Percentiles rank a stretch among this genome's conserved stretches.
These are phyloP conservation scores for Eutrema yunnanense DNA, from an alignment of 345 rosid species.

Conservation along the genomic window DNA sequence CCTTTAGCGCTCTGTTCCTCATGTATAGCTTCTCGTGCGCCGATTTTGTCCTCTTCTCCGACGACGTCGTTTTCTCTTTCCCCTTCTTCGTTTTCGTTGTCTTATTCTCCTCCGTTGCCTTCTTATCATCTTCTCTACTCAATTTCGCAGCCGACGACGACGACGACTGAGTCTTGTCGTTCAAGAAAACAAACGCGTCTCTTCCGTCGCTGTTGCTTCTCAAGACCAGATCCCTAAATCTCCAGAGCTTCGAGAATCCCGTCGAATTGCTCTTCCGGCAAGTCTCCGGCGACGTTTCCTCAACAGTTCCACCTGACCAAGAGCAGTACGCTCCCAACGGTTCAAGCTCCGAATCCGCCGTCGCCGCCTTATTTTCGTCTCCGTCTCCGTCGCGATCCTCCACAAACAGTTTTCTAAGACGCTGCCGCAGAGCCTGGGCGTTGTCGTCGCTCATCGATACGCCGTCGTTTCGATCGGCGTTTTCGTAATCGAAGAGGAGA, in stretches of 20 bases:
- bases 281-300: constrained; percentile 39
- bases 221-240: constrained; percentile 33
- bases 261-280: constrained; percentile 62
- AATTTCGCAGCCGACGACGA: constrained; percentile 1
- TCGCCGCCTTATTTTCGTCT: background rate
- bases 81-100: background rate
- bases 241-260: constrained; percentile 50
- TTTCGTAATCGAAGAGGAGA: constrained; percentile 23
- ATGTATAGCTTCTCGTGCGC: constrained; percentile 49
- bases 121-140: background rate
- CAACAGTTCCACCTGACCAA: constrained; percentile 36
- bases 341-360: background rate
- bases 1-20: constrained; percentile 43
- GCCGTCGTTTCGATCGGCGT: background rate
- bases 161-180: background rate
- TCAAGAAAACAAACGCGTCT: constrained; percentile 56
- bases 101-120: background rate
- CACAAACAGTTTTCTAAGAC: constrained; percentile 36
- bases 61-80: constrained; percentile 23
- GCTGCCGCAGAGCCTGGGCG: constrained; percentile 10
- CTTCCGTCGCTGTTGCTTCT: constrained; percentile 57
- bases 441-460: background rate
- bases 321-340: constrained; percentile 33
- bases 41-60: constrained; percentile 19
- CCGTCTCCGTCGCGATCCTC: constrained; percentile 23